Conservation (phyloP, 169 alveolate species). For the Eimeria falciformis region DNA sequence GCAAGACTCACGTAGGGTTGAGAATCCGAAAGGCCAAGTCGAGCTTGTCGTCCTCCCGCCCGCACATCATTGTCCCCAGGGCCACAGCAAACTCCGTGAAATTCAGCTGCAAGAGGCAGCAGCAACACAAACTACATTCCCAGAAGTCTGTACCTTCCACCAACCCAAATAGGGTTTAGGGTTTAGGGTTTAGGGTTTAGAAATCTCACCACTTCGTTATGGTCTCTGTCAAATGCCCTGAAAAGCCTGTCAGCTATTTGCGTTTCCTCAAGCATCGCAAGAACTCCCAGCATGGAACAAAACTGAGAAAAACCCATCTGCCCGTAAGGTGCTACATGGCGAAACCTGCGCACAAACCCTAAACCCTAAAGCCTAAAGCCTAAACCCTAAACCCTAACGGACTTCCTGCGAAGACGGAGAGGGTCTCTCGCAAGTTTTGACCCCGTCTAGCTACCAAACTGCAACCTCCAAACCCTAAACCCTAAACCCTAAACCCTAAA, state of each 20-base stretch:
- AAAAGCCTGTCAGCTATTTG: conserved; percentile 2
- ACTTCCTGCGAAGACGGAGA: no score
- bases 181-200: conserved; percentile 4
- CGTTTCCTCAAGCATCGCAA: neutral
- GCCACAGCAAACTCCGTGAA: conserved; percentile 40
- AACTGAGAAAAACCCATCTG: neutral
- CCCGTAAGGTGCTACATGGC: conserved; percentile 4
- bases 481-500: conserved; percentile 13
- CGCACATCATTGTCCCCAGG: conserved; percentile 45
- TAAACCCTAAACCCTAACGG: neutral
- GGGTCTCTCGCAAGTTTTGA: no score
- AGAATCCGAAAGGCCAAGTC: conserved; percentile 29
- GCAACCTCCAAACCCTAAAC: neutral
- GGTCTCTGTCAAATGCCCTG: conserved; percentile 7
- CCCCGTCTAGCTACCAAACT: no score
- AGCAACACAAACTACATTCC: neutral
- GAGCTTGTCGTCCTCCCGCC: conserved; percentile 19
- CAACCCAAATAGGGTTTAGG: conserved; percentile 25
- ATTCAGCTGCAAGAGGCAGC: neutral
- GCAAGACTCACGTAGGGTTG: neutral
- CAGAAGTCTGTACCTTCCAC: conserved; percentile 36
- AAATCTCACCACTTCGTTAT: neutral
- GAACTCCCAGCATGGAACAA: conserved; percentile 4
- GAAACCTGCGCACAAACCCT: conserved; percentile 10
- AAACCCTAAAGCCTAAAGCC: conserved; percentile 8